These are phyloP conservation scores for Nicotiana noctiflora DNA, from an alignment of 257 asterid species.

Conservation along the genomic window DNA sequence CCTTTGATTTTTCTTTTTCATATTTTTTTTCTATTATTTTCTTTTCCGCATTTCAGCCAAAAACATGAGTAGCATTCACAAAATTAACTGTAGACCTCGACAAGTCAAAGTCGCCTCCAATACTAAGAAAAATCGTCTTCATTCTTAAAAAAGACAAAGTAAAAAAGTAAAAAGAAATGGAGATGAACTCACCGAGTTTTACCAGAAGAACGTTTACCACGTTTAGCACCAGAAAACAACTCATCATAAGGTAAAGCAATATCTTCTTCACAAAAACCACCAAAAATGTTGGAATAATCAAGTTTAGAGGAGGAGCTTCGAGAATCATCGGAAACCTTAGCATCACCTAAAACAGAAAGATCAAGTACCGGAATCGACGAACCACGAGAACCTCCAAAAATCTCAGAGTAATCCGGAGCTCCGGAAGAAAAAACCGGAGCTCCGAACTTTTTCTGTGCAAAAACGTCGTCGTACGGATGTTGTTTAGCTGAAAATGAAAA, in stretches of 20 bases:
- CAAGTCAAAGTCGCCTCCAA: not conserved
- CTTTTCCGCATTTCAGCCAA: not conserved
- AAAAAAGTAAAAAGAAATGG: not conserved
- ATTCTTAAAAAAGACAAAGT: not conserved
- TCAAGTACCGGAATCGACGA: slow-evolving; percentile 82
- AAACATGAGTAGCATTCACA: not conserved
- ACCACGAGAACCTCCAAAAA: slow-evolving; percentile 43
- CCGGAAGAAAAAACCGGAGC: slow-evolving; percentile 18
- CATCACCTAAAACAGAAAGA: slow-evolving; percentile 43
- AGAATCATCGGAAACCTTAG: slow-evolving; percentile 25
- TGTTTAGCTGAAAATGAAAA: slow-evolving; percentile 49
- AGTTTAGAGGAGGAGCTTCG: slow-evolving; percentile 40
- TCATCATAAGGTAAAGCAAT: slow-evolving; percentile 50
- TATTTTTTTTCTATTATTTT: not conserved
- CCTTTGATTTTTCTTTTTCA: too few relatives aligned
- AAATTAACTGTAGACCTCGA: not conserved
- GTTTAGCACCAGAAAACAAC: slow-evolving; percentile 34
- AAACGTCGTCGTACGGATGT: slow-evolving; percentile 64
- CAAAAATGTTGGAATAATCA: slow-evolving; percentile 71
- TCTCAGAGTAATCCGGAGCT: slow-evolving; percentile 57
- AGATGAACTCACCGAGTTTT: slow-evolving; percentile 32
- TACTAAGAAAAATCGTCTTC: not conserved
- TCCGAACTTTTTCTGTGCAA: slow-evolving; percentile 30
- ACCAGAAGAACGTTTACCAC: slow-evolving; percentile 12
- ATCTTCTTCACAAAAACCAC: slow-evolving; percentile 49